Conservation (phyloP, 1,284 basidiomycete species). For the Taiwanofungus camphoratus region DNA sequence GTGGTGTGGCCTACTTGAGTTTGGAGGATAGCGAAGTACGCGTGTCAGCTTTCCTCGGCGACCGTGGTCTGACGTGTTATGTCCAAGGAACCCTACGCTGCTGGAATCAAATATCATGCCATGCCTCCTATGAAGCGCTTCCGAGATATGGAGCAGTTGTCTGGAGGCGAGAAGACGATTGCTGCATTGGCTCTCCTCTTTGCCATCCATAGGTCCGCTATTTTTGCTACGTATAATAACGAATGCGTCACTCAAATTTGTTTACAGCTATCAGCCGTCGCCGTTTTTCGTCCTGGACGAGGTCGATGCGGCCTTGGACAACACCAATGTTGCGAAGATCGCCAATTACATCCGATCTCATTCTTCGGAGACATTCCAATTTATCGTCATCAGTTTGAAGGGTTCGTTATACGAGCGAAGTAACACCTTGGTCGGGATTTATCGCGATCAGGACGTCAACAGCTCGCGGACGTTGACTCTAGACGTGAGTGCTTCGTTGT, state of each 20-base stretch:
- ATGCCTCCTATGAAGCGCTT: slow-evolving; percentile 99
- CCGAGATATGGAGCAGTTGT: slow-evolving; percentile 98
- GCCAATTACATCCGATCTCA: slow-evolving; percentile 86
- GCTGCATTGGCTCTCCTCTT: slow-evolving; percentile 94
- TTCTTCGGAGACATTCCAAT: slow-evolving; percentile 81
- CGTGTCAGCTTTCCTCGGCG: slow-evolving; percentile 1
- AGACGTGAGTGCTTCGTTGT: slow-evolving; percentile 61
- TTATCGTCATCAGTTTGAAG: slow-evolving; percentile 96
- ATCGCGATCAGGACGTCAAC: slow-evolving; percentile 90
- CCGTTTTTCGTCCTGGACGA: slow-evolving; percentile 99
- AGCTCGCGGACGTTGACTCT: slow-evolving; percentile 86
- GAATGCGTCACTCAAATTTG: slow-evolving; percentile 6
- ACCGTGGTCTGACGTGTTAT: neutral
- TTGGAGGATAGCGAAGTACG: slow-evolving; percentile 91
- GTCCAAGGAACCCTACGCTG: slow-evolving; percentile 86
- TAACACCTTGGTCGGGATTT: slow-evolving; percentile 89
- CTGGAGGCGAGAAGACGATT: slow-evolving; percentile 98
- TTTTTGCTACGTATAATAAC: neutral
- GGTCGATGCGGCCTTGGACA: slow-evolving; percentile 95
- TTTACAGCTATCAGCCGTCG: slow-evolving; percentile 84
- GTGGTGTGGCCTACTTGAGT: slow-evolving; percentile 93
- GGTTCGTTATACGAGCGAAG: slow-evolving; percentile 88
- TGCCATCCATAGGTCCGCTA: slow-evolving; percentile 86
- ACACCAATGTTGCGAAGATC: slow-evolving; percentile 91
- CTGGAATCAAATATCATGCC: slow-evolving; percentile 96